phyloP scores from a whole-genome alignment of 2,329 filamentous ascomycete species.

The Arthrocladium fulminans region DNA sequence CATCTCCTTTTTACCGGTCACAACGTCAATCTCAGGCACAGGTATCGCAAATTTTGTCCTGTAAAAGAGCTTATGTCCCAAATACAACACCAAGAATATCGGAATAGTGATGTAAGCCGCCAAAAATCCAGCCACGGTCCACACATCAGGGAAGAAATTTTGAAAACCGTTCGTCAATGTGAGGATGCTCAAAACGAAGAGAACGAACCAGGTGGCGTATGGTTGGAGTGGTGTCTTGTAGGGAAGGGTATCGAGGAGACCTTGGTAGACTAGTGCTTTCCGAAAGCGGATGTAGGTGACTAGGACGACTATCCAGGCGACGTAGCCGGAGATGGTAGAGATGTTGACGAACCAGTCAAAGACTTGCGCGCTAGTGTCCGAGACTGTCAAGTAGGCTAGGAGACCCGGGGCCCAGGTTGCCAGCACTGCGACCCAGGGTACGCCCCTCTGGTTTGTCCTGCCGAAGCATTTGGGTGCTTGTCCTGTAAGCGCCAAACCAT shows the following conservation, averaged over 20 bases:
- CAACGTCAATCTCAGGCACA: slow-evolving; percentile 36
- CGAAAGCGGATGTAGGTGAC: slow-evolving; percentile 41
- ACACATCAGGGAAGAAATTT: slow-evolving; percentile 54
- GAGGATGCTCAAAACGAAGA: slow-evolving; percentile 57
- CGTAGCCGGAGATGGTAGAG: slow-evolving; percentile 38
- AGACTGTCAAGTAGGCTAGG: slow-evolving; percentile 32
- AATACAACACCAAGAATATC: slow-evolving; percentile 45
- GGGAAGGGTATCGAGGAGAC: slow-evolving; percentile 33
- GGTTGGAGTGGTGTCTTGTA: slow-evolving; percentile 40
- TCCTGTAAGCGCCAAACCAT: slow-evolving; percentile 39
- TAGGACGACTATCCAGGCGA: slow-evolving; percentile 43
- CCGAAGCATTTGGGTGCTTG: slow-evolving; percentile 47
- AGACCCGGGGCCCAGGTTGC: slow-evolving; percentile 51
- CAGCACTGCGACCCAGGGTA: slow-evolving; percentile 51
- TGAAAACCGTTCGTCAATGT: slow-evolving; percentile 62
- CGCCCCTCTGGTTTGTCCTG: slow-evolving; percentile 42
- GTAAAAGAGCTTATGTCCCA: slow-evolving; percentile 40
- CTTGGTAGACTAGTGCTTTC: slow-evolving; percentile 33
- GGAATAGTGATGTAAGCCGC: slow-evolving; percentile 54
- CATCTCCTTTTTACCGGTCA: slow-evolving; percentile 16
- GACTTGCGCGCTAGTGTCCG: slow-evolving; percentile 26
- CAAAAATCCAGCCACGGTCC: slow-evolving; percentile 49
- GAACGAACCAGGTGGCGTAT: slow-evolving; percentile 46
- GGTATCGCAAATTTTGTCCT: slow-evolving; percentile 29
- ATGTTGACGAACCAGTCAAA: slow-evolving; percentile 43